These are phyloP conservation scores for Vaccinium corymbosum DNA, from an alignment of 148 eudicot genomes.

Conservation along the genomic window DNA sequence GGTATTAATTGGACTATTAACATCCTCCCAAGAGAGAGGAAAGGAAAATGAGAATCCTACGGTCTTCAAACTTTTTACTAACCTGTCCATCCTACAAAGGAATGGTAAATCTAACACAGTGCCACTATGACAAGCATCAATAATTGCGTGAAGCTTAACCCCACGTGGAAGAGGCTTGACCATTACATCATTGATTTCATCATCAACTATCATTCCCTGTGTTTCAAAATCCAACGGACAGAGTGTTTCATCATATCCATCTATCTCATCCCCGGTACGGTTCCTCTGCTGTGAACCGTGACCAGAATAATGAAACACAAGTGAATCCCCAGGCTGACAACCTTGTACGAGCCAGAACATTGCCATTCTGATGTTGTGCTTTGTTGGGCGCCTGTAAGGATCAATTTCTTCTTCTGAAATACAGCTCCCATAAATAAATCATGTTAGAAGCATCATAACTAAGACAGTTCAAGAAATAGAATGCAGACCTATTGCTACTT, in stretches of 20 bases:
- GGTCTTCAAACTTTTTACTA: neutral
- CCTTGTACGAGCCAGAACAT: conserved; percentile 53
- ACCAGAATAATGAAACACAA: conserved; percentile 58
- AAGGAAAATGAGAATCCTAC: too few relatives aligned
- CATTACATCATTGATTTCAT: conserved; percentile 46
- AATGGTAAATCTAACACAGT: conserved; percentile 49
- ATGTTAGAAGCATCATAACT: conserved; percentile 5
- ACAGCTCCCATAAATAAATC: conserved; percentile 16
- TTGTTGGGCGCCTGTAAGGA: conserved; percentile 46
- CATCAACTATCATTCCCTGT: conserved; percentile 55
- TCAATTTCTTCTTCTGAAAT: conserved; percentile 52
- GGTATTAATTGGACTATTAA: neutral
- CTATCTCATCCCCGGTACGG: conserved; percentile 47
- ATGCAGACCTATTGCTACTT: neutral
- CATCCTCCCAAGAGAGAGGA: neutral
- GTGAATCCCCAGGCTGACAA: conserved; percentile 59
- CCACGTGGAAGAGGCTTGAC: conserved; percentile 49
- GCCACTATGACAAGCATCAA: conserved; percentile 60
- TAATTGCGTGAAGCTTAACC: conserved; percentile 51
- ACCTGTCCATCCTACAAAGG: conserved; percentile 57
- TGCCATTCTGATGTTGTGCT: conserved; percentile 55
- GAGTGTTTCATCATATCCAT: conserved; percentile 57
- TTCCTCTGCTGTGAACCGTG: conserved; percentile 56
- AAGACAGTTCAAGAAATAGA: neutral
- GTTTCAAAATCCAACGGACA: conserved; percentile 53